These are phyloP conservation scores for Coleophoma cylindrospora DNA, from an alignment of 2,329 filamentous ascomycete species.

Conservation along the genomic window DNA sequence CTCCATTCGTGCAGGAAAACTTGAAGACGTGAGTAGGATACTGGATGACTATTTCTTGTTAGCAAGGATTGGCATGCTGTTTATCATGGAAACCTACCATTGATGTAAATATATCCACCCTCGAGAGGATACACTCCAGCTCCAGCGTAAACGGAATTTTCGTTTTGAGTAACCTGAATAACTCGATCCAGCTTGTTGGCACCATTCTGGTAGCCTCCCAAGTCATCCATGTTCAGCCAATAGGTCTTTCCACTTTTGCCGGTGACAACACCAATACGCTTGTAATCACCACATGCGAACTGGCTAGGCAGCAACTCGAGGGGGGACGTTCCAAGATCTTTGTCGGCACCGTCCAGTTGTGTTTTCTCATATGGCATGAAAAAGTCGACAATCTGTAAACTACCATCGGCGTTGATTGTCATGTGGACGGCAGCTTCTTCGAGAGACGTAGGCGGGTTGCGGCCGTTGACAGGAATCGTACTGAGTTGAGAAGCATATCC, in stretches of 20 bases:
- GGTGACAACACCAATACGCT: conserved; percentile 43
- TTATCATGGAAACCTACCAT: conserved; percentile 13
- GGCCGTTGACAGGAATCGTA: conserved; percentile 36
- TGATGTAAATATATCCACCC: conserved; percentile 44
- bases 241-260: conserved; percentile 47
- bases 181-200: conserved; percentile 35
- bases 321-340: conserved; percentile 41
- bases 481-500: conserved; percentile 41
- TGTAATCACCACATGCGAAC: conserved; percentile 37
- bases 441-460: conserved; percentile 37
- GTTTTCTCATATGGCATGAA: conserved; percentile 46
- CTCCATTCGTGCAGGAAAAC: conserved; percentile 46
- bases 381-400: conserved; percentile 38
- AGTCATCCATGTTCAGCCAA: conserved; percentile 40
- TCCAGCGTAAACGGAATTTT: conserved; percentile 43
- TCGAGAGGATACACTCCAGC: conserved; percentile 41
- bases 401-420: conserved; percentile 38
- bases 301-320: conserved; percentile 36
- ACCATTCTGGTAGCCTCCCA: conserved; percentile 43
- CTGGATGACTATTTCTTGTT: conserved; percentile 35
- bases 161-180: conserved; percentile 38
- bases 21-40: conserved; percentile 52
- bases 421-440: conserved; percentile 45
- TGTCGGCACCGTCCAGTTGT: conserved; percentile 42
- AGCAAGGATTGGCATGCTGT: neutral